Base-by-base conservation (phyloP, 345 rosid species). In the Citrus medica region DNA sequence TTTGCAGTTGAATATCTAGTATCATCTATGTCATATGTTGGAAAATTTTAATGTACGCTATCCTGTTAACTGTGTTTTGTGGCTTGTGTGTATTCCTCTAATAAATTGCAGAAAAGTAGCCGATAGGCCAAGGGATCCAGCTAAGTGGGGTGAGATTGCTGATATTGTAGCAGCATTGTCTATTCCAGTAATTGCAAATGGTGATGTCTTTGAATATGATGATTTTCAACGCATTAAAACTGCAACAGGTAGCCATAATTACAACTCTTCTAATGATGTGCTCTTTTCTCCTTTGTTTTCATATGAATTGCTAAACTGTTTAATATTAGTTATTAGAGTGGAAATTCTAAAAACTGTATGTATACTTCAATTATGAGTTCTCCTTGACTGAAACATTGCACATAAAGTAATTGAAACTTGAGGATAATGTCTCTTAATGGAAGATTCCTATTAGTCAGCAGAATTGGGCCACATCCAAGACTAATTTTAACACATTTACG, bases 81-180 rank as follows among this genome's bases (percentile, higher is more conserved):
- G 10, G 67, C 71, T n/a, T 79, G 76, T 21, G 37, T 25, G 35
- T 65, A 33, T 82, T 48, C 7, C 27, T 80, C 48, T 81, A 73
- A 72, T 69, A 61, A 65, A 69, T 78, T 90, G 81, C 87, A 94
- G 98, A 85, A 92, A 84, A 88, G 85, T 95, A 68, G 86, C 91
- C 33, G 98, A 94, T 80, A 90, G 97, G 74, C 98, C 98, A 13
- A 89, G 95, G 88, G 98, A 94, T 93, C 97, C 98, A 46, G 97
- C 98, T 72, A 93, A 92, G 80, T 95, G 98, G 98, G 75, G 80
- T 81, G 98, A 95, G 82, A 93, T 95, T 73, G 91, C 93, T 56
- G 94, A 93, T 81, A 66, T 95, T 68, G 98, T 93, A 28, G 81
- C 95, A 3, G 91, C 98, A 63, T 85, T 95, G 27, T 93, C 97